Base-by-base conservation (phyloP, 371 early-diverging fungal genomes). In the Globomyces sp. region DNA sequence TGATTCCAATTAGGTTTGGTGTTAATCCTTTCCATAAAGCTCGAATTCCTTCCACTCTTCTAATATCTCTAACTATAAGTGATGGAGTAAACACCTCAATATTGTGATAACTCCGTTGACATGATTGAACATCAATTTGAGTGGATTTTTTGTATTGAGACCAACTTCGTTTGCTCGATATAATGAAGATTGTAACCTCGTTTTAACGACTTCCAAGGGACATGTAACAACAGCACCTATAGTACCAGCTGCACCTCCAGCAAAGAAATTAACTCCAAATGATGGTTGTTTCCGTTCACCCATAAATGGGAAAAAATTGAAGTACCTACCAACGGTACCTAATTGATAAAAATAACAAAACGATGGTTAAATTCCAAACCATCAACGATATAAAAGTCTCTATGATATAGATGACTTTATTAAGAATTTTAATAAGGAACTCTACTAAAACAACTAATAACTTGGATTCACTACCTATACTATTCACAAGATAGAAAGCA, bases 1-100 rank as follows among this genome's bases (percentile, higher is more conserved):
- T 88, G 4, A 98, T 94, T 42, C 97, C 98, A 11, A 93, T 82
- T 5, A 98, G 73, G 58, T 91, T 93, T 3, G 98, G 95, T 0
- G 96, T 95, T 41, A 98, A 69, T 1, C 98, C 98, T 65, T 92
- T 92, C 77, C 92, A 98, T 64, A 94, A 85, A 3, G 92, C 97
- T 0, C 86, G 75, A 6, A 91, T 72, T 3, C 98, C 98, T 75
- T 96, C 96, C 11, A 81, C 78, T 41, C 82, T 77, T 52, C 89
- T 87, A 6, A 94, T 89, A 1, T 80, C 79, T 1, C 89, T 87
- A 64, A 0, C 69, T 61, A 49, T 45, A 55, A 39, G 24, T 24
- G 24, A 24, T 24, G 24, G 24, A 55, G 11, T 10, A 24, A 55
- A 36, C 55, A 55, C 4, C 46, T 51, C 61, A 36, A 67, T 44